Percentiles rank a stretch among this genome's conserved stretches.
Evolutionary conservation across 108 stramenopile genomes (phyloP).

Genomic region (Cyclotella baltica): DNA sequence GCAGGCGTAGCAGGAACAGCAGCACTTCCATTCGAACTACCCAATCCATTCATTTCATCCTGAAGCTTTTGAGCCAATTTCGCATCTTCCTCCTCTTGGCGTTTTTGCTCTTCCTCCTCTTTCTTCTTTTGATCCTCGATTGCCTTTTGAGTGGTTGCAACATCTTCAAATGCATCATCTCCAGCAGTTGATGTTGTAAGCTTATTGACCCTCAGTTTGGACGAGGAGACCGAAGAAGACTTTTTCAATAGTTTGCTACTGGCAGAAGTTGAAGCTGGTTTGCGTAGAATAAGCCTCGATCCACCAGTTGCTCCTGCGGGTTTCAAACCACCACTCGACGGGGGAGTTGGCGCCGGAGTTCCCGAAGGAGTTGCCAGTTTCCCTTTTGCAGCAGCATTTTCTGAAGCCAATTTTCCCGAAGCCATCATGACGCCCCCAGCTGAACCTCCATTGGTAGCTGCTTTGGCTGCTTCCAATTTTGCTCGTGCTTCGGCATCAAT

Average conservation of each 20-base stretch:
- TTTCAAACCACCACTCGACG: constrained; percentile 56
- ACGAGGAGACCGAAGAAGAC: constrained; percentile 40
- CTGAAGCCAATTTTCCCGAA: constrained; percentile 73
- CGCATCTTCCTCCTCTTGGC: constrained; percentile 52
- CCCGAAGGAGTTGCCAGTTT: constrained; percentile 63
- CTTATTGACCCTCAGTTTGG: constrained; percentile 81
- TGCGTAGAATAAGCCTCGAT: constrained; percentile 64
- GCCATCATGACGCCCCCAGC: constrained; percentile 61
- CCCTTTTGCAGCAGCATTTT: constrained; percentile 64
- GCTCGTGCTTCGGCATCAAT: constrained; percentile 56
- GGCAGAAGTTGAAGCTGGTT: constrained; percentile 57
- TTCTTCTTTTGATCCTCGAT: constrained; percentile 54
- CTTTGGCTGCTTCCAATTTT: constrained; percentile 54
- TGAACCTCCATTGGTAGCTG: constrained; percentile 21
- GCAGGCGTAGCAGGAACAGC: constrained; percentile 42
- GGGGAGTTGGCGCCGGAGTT: constrained; percentile 70
- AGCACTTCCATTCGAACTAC: constrained; percentile 18
- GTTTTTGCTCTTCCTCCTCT: constrained; percentile 51
- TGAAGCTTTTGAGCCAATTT: constrained; percentile 54
- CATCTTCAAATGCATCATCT: constrained; percentile 68
- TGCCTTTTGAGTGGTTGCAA: constrained; percentile 59
- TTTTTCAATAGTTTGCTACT: constrained; percentile 71
- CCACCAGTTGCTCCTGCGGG: constrained; percentile 15
- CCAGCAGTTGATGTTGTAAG: constrained; percentile 36
- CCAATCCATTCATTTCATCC: constrained; percentile 41